A percentile compares a stretch with the other conserved stretches of the same genome.
Conservation (phyloP, 2,329 filamentous ascomycete genomes). For the Aspergillus neotritici region DNA sequence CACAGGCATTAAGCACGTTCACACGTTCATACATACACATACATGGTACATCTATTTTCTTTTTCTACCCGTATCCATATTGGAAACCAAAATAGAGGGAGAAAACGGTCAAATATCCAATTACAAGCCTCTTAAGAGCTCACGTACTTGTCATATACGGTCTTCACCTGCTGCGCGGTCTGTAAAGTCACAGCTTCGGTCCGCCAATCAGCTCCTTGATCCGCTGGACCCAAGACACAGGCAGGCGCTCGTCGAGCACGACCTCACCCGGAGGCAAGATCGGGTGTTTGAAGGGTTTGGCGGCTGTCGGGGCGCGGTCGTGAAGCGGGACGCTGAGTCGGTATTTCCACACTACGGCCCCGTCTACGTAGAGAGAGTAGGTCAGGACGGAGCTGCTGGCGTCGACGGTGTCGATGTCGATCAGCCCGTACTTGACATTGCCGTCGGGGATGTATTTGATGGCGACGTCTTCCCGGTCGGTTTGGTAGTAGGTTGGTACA, state of each 20-base stretch:
- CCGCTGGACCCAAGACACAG: too few relatives aligned
- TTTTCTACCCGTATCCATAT: too few relatives aligned
- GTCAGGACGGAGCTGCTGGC: constrained; percentile 59
- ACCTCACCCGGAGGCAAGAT: constrained; percentile 28
- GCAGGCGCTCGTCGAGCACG: constrained; percentile 23
- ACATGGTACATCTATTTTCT: too few relatives aligned
- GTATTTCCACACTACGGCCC: constrained; percentile 66
- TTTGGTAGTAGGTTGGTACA: constrained; percentile 73
- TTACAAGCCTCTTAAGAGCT: too few relatives aligned
- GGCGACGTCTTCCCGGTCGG: constrained; percentile 72
- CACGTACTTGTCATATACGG: too few relatives aligned
- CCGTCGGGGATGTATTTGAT: constrained; percentile 79
- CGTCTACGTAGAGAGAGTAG: constrained; percentile 79
- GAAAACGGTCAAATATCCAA: too few relatives aligned
- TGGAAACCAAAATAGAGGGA: too few relatives aligned
- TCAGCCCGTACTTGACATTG: constrained; percentile 79
- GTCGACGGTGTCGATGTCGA: constrained; percentile 67
- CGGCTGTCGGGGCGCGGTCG: constrained; percentile 2
- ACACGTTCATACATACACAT: too few relatives aligned
- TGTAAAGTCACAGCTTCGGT: constrained; percentile 3
- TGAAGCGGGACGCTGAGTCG: constrained; percentile 33
- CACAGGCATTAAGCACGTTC: too few relatives aligned
- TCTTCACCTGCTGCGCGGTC: too few relatives aligned
- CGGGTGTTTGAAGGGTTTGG: constrained; percentile 5
- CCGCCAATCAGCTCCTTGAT: constrained; percentile 17